Evolutionary conservation across 306 rosid genomes (phyloP).

Genomic region (Corylus avellana): DNA sequence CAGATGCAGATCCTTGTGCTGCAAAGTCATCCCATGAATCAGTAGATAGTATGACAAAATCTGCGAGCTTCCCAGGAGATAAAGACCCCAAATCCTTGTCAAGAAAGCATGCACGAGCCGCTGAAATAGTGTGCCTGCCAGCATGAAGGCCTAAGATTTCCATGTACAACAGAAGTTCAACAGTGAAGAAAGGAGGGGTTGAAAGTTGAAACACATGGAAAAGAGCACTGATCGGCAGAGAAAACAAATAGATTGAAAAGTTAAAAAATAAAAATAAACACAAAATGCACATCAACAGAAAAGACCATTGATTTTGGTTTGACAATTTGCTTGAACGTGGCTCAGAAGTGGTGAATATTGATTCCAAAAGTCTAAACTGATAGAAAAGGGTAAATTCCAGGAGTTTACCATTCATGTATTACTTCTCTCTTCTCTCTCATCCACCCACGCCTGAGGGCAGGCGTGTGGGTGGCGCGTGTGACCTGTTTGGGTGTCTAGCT

Average conservation of each 20-base stretch:
- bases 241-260: too few relatives aligned
- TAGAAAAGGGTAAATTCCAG: too few relatives aligned
- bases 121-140: slow-evolving; percentile 75
- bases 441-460: too few relatives aligned
- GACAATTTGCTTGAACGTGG: neutral
- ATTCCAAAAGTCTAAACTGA: too few relatives aligned
- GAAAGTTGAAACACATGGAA: slow-evolving; percentile 11
- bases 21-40: slow-evolving; percentile 66
- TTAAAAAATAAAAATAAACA: neutral
- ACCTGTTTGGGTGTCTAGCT: too few relatives aligned
- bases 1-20: slow-evolving; percentile 55
- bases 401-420: too few relatives aligned
- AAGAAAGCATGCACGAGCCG: slow-evolving; percentile 83
- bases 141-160: slow-evolving; percentile 6
- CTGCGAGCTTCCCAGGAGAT: slow-evolving; percentile 74
- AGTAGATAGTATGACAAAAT: slow-evolving; percentile 67
- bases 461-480: too few relatives aligned
- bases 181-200: neutral
- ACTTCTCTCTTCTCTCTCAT: too few relatives aligned
- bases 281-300: neutral
- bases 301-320: neutral
- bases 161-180: neutral
- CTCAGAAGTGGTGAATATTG: neutral
- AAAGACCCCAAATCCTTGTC: slow-evolving; percentile 72
- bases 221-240: slow-evolving; percentile 6